Conservation (phyloP, 169 alveolate species). For the Theileria orientalis region DNA sequence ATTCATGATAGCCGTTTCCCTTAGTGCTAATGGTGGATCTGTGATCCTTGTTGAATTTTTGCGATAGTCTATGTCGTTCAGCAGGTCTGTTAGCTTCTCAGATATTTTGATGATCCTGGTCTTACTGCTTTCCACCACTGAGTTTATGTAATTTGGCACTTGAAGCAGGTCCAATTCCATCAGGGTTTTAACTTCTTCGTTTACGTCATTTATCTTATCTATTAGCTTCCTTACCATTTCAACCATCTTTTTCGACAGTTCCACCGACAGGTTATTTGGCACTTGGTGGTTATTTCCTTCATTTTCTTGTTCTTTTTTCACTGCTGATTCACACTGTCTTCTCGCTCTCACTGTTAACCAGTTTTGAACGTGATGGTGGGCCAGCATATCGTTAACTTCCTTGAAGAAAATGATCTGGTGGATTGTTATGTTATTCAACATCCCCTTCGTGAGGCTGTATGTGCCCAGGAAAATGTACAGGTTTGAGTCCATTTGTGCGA, state of each 20-base stretch:
- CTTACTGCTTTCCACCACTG: conserved; percentile 29
- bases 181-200: conserved; percentile 37
- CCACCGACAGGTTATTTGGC: conserved; percentile 61
- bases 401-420: conserved; percentile 24
- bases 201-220: conserved; percentile 27
- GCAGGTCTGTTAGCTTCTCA: conserved; percentile 16
- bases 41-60: too few relatives aligned
- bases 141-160: conserved; percentile 33
- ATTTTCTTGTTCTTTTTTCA: background rate
- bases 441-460: conserved; percentile 31
- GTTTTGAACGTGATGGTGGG: conserved; percentile 48
- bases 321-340: conserved; percentile 39
- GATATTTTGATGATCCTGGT: conserved; percentile 18
- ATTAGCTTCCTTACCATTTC: conserved; percentile 27
- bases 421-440: conserved; percentile 38
- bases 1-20: conserved; percentile 16
- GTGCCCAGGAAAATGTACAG: conserved; percentile 17
- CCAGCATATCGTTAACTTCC: conserved; percentile 35
- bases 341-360: conserved; percentile 46
- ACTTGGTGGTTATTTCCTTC: conserved; percentile 3
- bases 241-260: conserved; percentile 50
- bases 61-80: too few relatives aligned
- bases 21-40: too few relatives aligned
- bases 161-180: conserved; percentile 47
- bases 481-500: conserved; percentile 26